Evolutionary conservation across 352 stramenopile species (phyloP).

Genomic region (Globisporangium spiculum): DNA sequence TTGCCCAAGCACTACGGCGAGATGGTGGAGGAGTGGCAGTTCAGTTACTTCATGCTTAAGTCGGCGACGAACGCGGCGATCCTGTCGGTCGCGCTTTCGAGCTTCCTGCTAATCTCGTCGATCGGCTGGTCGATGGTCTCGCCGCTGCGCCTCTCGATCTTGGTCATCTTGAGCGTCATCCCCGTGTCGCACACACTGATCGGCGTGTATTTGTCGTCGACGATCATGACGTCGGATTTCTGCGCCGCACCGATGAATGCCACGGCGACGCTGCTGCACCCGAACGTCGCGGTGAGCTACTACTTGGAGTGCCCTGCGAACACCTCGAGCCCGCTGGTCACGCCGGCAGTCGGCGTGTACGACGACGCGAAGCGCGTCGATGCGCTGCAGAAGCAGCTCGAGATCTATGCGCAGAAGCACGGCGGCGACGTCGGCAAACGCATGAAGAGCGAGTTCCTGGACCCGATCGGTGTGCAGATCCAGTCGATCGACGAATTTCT

Average conservation of each 20-base stretch:
- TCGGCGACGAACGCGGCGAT: constrained; percentile 80
- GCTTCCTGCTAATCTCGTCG: constrained; percentile 75
- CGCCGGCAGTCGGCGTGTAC: constrained; percentile 28
- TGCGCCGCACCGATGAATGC: constrained; percentile 68
- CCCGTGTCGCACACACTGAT: constrained; percentile 80
- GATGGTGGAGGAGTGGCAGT: constrained; percentile 56
- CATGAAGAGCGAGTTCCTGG: constrained; percentile 74
- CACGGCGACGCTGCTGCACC: constrained; percentile 53
- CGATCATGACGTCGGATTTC: constrained; percentile 80
- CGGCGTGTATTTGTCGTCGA: constrained; percentile 73
- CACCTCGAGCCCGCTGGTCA: constrained; percentile 41
- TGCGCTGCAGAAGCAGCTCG: constrained; percentile 44
- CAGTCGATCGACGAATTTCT: constrained; percentile 26
- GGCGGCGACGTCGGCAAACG: constrained; percentile 39
- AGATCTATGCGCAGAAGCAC: constrained; percentile 47
- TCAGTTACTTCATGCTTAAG: constrained; percentile 82
- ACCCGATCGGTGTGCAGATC: constrained; percentile 61
- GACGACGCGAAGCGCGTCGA: constrained; percentile 30
- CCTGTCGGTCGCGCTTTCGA: constrained; percentile 61
- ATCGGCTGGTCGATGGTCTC: constrained; percentile 81
- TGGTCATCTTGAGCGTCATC: constrained; percentile 72
- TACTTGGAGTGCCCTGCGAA: constrained; percentile 66
- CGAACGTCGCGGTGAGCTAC: constrained; percentile 48
- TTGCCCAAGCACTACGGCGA: constrained; percentile 59
- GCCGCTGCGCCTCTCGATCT: constrained; percentile 67